phyloP scores from a whole-genome alignment of 768 basidiomycete species.

The Pleurotus ostreatus region DNA sequence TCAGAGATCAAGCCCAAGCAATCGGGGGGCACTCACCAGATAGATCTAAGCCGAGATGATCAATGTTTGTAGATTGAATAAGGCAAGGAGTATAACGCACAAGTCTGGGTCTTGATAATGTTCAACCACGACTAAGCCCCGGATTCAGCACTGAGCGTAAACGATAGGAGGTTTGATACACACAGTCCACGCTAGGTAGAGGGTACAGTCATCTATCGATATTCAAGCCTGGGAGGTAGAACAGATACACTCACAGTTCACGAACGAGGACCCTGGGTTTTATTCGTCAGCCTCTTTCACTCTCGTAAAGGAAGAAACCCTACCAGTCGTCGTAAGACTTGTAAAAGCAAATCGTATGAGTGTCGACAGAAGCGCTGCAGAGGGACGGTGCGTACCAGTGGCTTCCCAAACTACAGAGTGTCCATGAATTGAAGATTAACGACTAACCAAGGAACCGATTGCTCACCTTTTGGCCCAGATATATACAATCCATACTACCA shows the following conservation, averaged over 20 bases:
- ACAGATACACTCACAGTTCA: constrained; percentile 55
- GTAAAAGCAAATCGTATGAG: neutral
- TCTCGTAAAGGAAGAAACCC: constrained; percentile 7
- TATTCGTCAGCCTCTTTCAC: neutral
- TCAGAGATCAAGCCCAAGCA: constrained; percentile 1
- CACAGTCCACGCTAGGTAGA: constrained; percentile 64
- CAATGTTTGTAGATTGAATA: neutral
- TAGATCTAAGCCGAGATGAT: constrained; percentile 49
- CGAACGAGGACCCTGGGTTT: constrained; percentile 61
- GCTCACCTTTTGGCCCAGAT: constrained; percentile 85
- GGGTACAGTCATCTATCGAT: neutral
- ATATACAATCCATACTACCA: constrained; percentile 89
- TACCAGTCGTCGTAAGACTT: constrained; percentile 61
- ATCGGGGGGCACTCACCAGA: constrained; percentile 56
- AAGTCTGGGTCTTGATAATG: constrained; percentile 76
- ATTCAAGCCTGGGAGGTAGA: neutral
- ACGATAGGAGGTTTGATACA: constrained; percentile 16
- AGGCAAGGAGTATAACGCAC: constrained; percentile 35
- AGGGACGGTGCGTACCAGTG: constrained; percentile 46
- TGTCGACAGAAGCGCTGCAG: neutral
- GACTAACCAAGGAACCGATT: neutral
- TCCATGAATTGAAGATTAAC: neutral
- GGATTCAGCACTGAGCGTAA: neutral
- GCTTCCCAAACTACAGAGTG: constrained; percentile 60
- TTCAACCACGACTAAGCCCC: constrained; percentile 60